These are phyloP conservation scores for Thielaviopsis populi DNA, from an alignment of 2,329 filamentous ascomycete genomes.

Conservation along the genomic window DNA sequence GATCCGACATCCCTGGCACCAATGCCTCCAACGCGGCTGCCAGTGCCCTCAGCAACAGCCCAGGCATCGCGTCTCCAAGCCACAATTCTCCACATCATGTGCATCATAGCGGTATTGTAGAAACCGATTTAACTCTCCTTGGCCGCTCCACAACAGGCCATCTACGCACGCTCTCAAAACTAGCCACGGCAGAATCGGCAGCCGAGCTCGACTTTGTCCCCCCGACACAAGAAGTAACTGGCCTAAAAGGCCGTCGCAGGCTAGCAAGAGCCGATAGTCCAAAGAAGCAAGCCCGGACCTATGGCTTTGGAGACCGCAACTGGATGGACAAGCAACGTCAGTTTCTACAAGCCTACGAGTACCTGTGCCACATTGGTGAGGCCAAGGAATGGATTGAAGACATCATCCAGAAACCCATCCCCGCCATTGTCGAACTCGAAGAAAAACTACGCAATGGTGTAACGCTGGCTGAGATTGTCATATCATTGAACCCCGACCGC, in stretches of 20 bases:
- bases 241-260: constrained; percentile 67
- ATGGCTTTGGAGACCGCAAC: constrained; percentile 66
- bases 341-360: constrained; percentile 93
- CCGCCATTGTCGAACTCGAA: constrained; percentile 84
- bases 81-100: constrained; percentile 20
- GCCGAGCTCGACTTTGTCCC: constrained; percentile 65
- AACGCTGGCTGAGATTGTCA: constrained; percentile 84
- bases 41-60: constrained; percentile 19
- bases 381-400: constrained; percentile 98
- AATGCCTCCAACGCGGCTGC: constrained; percentile 22
- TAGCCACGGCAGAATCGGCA: constrained; percentile 58
- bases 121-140: constrained; percentile 64
- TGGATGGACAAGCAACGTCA: constrained; percentile 99
- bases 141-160: constrained; percentile 83
- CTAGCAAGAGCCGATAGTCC: constrained; percentile 56
- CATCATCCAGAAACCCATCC: constrained; percentile 69
- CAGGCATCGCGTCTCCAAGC: constrained; percentile 7
- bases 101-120: constrained; percentile 34
- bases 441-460: constrained; percentile 86
- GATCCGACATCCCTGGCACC: constrained; percentile 15
- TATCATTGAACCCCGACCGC: constrained; percentile 66
- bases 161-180: constrained; percentile 69
- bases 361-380: constrained; percentile 96
- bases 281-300: constrained; percentile 27
- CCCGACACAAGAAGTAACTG: constrained; percentile 70